Evolutionary conservation across 192 early-diverging fungal species (phyloP).

Genomic region (Coemansia sp.): DNA sequence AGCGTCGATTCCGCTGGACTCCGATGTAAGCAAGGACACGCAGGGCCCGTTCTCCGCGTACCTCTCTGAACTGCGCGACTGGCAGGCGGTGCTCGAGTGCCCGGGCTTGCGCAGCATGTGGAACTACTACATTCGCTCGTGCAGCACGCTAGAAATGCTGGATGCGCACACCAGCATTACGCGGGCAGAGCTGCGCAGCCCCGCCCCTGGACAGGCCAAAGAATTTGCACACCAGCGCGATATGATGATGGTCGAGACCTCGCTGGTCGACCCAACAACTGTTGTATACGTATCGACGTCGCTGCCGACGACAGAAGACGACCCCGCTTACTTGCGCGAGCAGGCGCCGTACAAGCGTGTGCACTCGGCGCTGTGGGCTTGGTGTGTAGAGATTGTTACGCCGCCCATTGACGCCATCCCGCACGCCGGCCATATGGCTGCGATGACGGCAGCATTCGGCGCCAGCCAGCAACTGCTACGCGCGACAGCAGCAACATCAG

Average conservation of each 20-base stretch:
- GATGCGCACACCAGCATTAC: constrained; percentile 51
- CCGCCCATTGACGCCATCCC: constrained; percentile 28
- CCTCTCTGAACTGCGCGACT: constrained; percentile 54
- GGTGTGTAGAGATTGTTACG: constrained; percentile 53
- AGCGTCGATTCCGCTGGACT: constrained; percentile 45
- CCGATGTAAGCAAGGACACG: constrained; percentile 38
- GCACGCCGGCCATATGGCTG: neutral
- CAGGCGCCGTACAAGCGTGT: constrained; percentile 26
- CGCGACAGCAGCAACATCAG: neutral
- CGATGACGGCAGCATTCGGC: neutral
- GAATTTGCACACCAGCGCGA: constrained; percentile 47
- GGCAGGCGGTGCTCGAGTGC: constrained; percentile 54
- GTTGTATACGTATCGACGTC: constrained; percentile 52
- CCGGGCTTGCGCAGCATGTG: constrained; percentile 49
- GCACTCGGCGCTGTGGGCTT: constrained; percentile 44
- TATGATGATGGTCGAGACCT: constrained; percentile 54
- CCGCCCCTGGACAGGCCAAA: constrained; percentile 32
- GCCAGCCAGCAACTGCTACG: neutral
- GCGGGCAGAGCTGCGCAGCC: constrained; percentile 34
- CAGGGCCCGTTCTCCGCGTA: constrained; percentile 47
- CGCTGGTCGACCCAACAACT: constrained; percentile 53
- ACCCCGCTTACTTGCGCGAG: constrained; percentile 46
- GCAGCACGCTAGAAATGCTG: constrained; percentile 48
- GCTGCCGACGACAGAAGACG: constrained; percentile 35
- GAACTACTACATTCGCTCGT: constrained; percentile 47